Evolutionary conservation across 371 early-diverging fungal genomes (phyloP), one percentile per base, ranked within the genome.

Genomic region (Entomophthora muscae): DNA sequence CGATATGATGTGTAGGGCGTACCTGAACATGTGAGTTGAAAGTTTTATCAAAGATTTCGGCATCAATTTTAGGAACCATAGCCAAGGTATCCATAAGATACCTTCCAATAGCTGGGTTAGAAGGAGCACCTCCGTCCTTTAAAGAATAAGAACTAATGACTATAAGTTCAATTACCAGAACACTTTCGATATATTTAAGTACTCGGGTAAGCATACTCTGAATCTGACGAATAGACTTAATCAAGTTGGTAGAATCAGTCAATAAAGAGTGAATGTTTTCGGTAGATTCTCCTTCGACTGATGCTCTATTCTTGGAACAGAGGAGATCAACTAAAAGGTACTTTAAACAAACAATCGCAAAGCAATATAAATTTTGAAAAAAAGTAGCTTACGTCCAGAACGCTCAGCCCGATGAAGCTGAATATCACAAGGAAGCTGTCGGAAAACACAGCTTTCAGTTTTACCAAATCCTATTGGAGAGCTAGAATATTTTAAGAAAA

Each of bases 1-100:
- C 10, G 24, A 32, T 61, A 80, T 69, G 66, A 82, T 76, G n/a
- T n/a, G n/a, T n/a, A n/a, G 70, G 62, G 83, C 66, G 66, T 77
- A 81, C 64, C 78, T 79, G 64, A 63, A 90, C 71, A 71, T 94
- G 95, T 72, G 83, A 82, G 77, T 90, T 88, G 82, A 94, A 93
- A 78, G 88, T 82, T 70, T 86, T 82, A 67, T 91, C 89, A 66
- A 95, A 93, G 62, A 84, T 84, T 63, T 73, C 75, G 32, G 85
- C 74, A 67, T 93, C 90, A 53, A 94, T 79, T 74, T 84, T 85
- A 64, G 95, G 96, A 22, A 94, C 86, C 52, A 84, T 83, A 23
- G 91, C 84, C 63, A 96, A 80, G 58, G 91, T 86, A 70, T 96
- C 94, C 89, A 91, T 85, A 66, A 95, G 77, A 69, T 86, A 90